Base-by-base conservation (phyloP, 495 filamentous ascomycete species). In the Penicillium silybi region DNA sequence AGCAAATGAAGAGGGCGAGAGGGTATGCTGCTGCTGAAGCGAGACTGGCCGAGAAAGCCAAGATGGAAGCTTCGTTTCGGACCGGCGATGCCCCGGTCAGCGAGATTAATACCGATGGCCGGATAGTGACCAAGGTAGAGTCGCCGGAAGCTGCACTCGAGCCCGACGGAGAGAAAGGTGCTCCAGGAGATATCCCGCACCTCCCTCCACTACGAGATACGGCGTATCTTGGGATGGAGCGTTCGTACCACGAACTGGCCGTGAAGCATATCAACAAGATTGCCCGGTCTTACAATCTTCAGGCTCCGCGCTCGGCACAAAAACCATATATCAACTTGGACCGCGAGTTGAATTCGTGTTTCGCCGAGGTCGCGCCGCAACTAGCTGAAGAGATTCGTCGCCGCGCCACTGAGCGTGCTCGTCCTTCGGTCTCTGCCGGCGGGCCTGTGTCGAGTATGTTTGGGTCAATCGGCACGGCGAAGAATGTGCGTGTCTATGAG, bases 311-410 rank as follows among this genome's bases (percentile, higher is more conserved):
- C 26, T 80, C 95, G 0, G 92, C 92, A 11, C 93, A 92, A 66
- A 97, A 97, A 69, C 89, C 93, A 1, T 97, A 97, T 59, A 88
- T 90, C 64, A 84, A 76, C 20, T 80, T 97, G 2, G 84, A 89
- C 23, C 85, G 93, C 32, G 93, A 98, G 64, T 73, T 98, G 10
- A 78, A 75, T 19, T 75, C 78, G 8, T 95, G 90, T 60, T 98
- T 84, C 63, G 86, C 88, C 0, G 91, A 96, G 47, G 83, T 95
- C 3, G 93, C 93, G 1, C 90, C 90, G 0, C 67, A 72, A 45
- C 65, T 98, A 0, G 79, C 89, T 0, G 73, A 77, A 8, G 83
- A 83, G 48, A 96, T 97, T 43, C 75, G 73, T 41, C 80, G 86
- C 19, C 74, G 89, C 18, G 88, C 90, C 0, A 66, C 75, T 13